phyloP scores from a whole-genome alignment of 306 rosid species.

The Acacia crassicarpa region DNA sequence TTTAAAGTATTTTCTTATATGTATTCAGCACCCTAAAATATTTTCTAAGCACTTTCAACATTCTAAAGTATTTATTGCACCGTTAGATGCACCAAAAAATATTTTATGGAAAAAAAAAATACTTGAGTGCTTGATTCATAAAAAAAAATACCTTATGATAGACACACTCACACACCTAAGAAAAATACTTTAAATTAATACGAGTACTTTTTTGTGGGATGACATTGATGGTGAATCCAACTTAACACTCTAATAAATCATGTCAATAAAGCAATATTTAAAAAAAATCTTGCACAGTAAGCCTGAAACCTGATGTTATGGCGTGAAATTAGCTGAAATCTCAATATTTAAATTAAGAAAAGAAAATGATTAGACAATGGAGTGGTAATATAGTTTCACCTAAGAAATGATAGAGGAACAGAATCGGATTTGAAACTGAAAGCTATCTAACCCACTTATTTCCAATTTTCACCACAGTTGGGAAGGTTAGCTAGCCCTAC shows the following conservation, averaged over 20 bases:
- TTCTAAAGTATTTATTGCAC: too few species aligned
- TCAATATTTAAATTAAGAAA: not conserved
- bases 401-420: not conserved
- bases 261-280: not conserved
- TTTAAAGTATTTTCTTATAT: too few species aligned
- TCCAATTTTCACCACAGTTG: not conserved
- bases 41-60: too few species aligned
- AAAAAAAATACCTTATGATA: too few species aligned
- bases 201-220: too few species aligned
- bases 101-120: too few species aligned
- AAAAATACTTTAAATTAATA: too few species aligned
- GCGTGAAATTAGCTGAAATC: not conserved
- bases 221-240: too few species aligned
- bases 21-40: too few species aligned
- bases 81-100: too few species aligned
- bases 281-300: not conserved
- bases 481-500: conserved; percentile 24
- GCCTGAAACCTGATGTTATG: not conserved
- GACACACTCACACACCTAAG: too few species aligned
- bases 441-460: not conserved
- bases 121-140: too few species aligned
- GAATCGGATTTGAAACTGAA: not conserved
- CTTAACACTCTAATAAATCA: not conserved
- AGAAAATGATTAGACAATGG: not conserved
- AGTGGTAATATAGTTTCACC: not conserved